Evolutionary conservation across 768 basidiomycete genomes (phyloP), one percentile per base, ranked within the genome.

Genomic region (Pleurotus ostreatus): DNA sequence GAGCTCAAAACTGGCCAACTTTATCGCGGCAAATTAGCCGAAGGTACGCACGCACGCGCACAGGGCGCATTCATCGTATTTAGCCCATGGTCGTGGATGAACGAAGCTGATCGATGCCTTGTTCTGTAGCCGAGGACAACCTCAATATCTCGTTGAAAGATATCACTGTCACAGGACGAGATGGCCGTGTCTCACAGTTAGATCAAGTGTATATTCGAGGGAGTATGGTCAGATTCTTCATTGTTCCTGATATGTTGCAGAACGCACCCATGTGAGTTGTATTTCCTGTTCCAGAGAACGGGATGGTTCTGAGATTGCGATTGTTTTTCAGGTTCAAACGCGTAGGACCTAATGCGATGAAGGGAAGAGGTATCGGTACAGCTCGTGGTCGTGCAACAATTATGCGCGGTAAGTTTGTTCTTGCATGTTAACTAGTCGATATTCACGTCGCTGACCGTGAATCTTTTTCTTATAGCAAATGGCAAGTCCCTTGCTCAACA

Each of bases 201-300:
- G 97, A 98, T 76, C 96, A 98, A 72, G 96, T 98, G 30, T 99
- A 99, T 74, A 99, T 99, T 63, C 81, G 97, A 64, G 97, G 97
- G 57, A 95, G 94, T 70, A 97, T 98, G 92, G 79, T 98, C 62
- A 82, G 97, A 61, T 98, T 97, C 79, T 96, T 98, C 76, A 98
- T 98, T 70, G 97, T 99, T 18, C 97, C 97, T 55, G 97, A 98
- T 73, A 98, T 99, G 92, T 78, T 99, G 63, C 92, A 98, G 69
- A 98, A 98, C 70, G 97, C 97, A 12, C 97, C 97, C 16, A 99
- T 99, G 97, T 95, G 68, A 70, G 91, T 77, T 55, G 60, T 43
- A 38, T 43, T 57, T 57, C 16, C 59, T 46, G 58, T 34, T 20
- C 44, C 30, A 25, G 41, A 20, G 26, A 37, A 34, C 8, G 30